A percentile compares a stretch with the other conserved stretches of the same genome.
Conservation (phyloP, 345 rosid species). For the Eucalyptus paniculata region DNA sequence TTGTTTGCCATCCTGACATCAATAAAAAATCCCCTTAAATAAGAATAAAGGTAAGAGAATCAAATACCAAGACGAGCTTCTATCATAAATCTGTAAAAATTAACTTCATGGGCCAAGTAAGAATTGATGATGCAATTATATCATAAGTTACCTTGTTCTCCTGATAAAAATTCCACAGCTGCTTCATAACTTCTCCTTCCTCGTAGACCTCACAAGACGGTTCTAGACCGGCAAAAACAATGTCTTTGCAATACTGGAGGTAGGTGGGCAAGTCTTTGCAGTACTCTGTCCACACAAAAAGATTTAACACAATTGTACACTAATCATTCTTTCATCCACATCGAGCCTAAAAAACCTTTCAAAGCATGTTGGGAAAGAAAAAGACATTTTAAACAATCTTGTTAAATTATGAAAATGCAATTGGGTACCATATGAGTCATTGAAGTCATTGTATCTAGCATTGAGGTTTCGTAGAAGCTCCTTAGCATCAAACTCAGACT, state of each 20-base stretch:
- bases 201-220: neutral
- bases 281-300: neutral
- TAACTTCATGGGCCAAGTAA: neutral
- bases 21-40: neutral
- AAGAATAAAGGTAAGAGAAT: neutral
- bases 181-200: neutral
- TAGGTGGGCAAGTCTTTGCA: neutral
- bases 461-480: slow-evolving; percentile 48
- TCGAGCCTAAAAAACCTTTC: neutral
- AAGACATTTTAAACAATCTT: neutral
- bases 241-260: slow-evolving; percentile 1
- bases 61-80: neutral
- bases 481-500: slow-evolving; percentile 13
- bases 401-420: neutral
- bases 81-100: neutral
- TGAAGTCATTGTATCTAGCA: slow-evolving; percentile 15
- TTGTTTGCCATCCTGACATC: slow-evolving; percentile 7
- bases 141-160: slow-evolving; percentile 24
- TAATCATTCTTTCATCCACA: neutral
- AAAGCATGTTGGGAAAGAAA: neutral
- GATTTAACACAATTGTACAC: neutral
- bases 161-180: slow-evolving; percentile 50
- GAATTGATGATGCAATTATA: neutral
- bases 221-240: neutral
- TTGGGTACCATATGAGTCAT: slow-evolving; percentile 12